Evolutionary conservation across 73 alveolate genomes (phyloP), one percentile per base, ranked within the genome.

Genomic region (Stentor roeselii): DNA sequence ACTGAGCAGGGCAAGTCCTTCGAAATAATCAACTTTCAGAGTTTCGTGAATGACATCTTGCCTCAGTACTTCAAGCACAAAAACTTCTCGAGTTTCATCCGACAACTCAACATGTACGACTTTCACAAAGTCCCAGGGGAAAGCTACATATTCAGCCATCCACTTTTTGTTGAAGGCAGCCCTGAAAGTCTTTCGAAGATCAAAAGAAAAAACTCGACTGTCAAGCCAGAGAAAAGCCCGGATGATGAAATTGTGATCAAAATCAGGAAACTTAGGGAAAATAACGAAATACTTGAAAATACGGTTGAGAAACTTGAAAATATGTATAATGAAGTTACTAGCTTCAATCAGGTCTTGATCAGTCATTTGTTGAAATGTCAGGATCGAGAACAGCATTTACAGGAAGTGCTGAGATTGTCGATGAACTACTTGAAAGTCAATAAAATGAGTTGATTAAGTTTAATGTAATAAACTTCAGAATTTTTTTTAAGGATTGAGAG

Each of bases 51-150:
- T 76, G 88, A 95, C 40, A 95, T 98, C 27, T 93, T 98, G 59
- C 99, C 99, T 31, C 76, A 85, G 86, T 98, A 86, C 89, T 98
- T 92, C 89, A 98, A 98, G 82, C 99, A 98, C 87, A 94, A 93
- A 40, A 98, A 98, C 87, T 98, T 86, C 82, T 92, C 99, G 0
- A 95, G 99, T 50, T 98, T 98, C 87, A 98, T 98, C 59, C 67
- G 99, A 75, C 97, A 98, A 86, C 96, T 98, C 86, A 95, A 96
- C 84, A 96, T 95, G 97, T 96, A 96, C 78, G 84, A 40, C n/a
- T 76, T 76, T 39, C 60, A 41, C 36, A 76, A 76, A 67, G 50
- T 30, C 21, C n/a, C n/a, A 21, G 80, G 37, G 2, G n/a, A 21
- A 21, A 67, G 37, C 2, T 32, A 67, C 11, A 67, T 67, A 27